phyloP scores from a whole-genome alignment of 805 yeast species.

The Torulaspora delbrueckii region DNA sequence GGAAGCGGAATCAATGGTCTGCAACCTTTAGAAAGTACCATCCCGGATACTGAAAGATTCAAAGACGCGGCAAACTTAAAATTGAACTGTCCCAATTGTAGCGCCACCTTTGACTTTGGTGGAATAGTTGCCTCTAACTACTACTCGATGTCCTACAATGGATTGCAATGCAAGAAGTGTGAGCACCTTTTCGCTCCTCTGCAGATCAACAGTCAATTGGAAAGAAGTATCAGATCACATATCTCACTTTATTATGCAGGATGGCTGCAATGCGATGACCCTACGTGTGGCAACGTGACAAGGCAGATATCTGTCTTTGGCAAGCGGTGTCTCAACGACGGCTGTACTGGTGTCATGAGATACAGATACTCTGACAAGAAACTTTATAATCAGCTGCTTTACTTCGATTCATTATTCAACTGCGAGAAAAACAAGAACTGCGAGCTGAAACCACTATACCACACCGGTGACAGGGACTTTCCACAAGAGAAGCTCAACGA shows the following conservation, averaged over 20 bases:
- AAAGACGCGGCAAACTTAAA: constrained; percentile 52
- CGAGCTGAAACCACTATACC: constrained; percentile 50
- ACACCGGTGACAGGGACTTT: constrained; percentile 33
- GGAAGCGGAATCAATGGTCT: constrained; percentile 39
- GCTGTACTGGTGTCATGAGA: constrained; percentile 73
- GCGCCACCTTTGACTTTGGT: constrained; percentile 55
- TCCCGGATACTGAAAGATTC: constrained; percentile 79
- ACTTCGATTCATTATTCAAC: constrained; percentile 74
- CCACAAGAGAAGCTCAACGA: constrained; percentile 34
- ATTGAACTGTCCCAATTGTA: constrained; percentile 59
- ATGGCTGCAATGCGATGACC: constrained; percentile 79
- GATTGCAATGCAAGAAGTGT: constrained; percentile 68
- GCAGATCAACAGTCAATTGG: constrained; percentile 66
- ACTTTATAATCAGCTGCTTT: constrained; percentile 79
- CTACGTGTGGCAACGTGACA: constrained; percentile 72
- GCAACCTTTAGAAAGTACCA: constrained; percentile 74
- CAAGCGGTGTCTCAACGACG: constrained; percentile 60
- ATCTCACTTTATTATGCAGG: constrained; percentile 80
- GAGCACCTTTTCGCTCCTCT: constrained; percentile 46
- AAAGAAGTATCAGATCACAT: constrained; percentile 60
- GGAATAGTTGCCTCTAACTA: constrained; percentile 66
- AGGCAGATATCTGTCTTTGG: constrained; percentile 89
- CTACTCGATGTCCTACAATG: constrained; percentile 59
- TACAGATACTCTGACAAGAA: constrained; percentile 72
- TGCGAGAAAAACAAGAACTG: constrained; percentile 65